Evolutionary conservation across 176 grass and related monocot genomes (phyloP).

Genomic region (Aegilops sharonensis): DNA sequence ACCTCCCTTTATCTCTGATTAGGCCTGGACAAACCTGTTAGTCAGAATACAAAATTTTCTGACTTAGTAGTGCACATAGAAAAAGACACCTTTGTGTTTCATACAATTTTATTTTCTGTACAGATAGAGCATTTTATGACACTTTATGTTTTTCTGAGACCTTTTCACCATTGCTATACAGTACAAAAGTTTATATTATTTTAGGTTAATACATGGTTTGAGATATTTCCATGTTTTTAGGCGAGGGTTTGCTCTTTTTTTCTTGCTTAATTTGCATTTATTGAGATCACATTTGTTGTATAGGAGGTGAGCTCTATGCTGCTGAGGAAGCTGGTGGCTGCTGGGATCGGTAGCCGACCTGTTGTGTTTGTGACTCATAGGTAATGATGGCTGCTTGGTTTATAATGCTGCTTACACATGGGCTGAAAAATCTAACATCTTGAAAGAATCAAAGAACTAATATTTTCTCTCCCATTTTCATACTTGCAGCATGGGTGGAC

Average conservation of each 20-base stretch:
- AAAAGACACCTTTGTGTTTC: neutral
- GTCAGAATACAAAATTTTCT: neutral
- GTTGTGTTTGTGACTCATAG: constrained; percentile 97
- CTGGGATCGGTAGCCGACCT: constrained; percentile 80
- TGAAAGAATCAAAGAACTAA: constrained; percentile 28
- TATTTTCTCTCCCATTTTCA: constrained; percentile 13
- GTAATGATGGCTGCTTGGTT: constrained; percentile 33
- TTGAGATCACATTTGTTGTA: constrained; percentile 21
- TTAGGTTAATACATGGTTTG: neutral
- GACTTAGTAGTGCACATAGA: neutral
- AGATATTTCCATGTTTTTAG: neutral
- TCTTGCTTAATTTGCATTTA: constrained; percentile 9
- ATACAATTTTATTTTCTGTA: neutral
- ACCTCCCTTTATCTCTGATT: neutral
- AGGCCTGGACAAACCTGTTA: constrained; percentile 11
- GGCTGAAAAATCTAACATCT: neutral
- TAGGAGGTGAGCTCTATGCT: constrained; percentile 98
- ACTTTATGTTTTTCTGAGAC: neutral
- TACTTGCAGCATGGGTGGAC: constrained; percentile 85
- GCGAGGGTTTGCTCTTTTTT: constrained; percentile 18
- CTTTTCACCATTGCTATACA: neutral
- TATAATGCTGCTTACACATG: neutral
- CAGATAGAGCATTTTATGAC: neutral
- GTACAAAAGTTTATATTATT: neutral
- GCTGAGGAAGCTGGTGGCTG: constrained; percentile 69